Conservation (phyloP, 768 basidiomycete genomes). For the Candolleomyces eurysporus region DNA sequence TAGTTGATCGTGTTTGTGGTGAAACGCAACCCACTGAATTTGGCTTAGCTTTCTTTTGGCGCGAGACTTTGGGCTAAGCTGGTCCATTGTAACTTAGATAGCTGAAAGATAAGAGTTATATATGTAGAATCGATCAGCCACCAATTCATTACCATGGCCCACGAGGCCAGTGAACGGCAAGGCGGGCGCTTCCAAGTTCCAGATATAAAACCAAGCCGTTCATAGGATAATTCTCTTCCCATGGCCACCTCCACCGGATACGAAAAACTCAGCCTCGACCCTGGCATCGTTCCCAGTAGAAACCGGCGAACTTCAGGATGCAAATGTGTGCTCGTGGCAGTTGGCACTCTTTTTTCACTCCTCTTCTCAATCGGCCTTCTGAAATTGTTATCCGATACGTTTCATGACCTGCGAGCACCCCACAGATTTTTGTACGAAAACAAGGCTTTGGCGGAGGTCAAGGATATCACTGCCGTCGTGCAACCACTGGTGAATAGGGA, state of each 20-base stretch:
- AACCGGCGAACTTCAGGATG: not conserved
- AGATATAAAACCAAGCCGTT: too few relatives aligned
- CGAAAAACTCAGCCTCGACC: slow-evolving; percentile 4
- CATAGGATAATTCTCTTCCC: not conserved
- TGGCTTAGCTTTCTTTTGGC: too few relatives aligned
- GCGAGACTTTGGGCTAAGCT: too few relatives aligned
- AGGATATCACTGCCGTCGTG: slow-evolving; percentile 3
- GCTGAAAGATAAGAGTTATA: too few relatives aligned
- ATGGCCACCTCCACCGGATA: not conserved
- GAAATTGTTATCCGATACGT: not conserved
- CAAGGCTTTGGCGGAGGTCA: not conserved
- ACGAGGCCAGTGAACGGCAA: too few relatives aligned
- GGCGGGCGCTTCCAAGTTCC: too few relatives aligned
- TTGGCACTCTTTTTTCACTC: not conserved
- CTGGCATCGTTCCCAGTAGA: slow-evolving; percentile 5
- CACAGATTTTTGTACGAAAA: not conserved
- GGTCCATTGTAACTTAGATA: too few relatives aligned
- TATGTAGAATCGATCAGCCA: too few relatives aligned
- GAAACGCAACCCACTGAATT: too few relatives aligned
- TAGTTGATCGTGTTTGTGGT: too few relatives aligned
- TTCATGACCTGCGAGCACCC: not conserved
- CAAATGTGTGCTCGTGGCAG: not conserved
- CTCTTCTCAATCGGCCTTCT: not conserved
- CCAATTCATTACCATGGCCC: too few relatives aligned
- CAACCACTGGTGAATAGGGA: slow-evolving; percentile 13